These are phyloP conservation scores for Cercospora brassicicola DNA, from an alignment of 2,329 filamentous ascomycete species.

Conservation along the genomic window DNA sequence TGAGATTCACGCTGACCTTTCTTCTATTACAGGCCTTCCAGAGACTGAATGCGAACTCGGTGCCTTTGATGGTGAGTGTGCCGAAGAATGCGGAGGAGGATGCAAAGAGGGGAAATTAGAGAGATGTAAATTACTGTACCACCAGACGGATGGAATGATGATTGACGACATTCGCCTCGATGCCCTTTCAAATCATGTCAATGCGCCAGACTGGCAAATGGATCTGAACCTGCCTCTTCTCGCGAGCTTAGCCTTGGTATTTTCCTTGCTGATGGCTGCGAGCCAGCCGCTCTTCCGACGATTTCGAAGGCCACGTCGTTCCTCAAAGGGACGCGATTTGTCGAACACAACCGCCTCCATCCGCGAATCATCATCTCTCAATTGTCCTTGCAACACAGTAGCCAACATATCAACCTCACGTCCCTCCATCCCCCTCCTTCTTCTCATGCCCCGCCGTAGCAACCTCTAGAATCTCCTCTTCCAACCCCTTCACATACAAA, in stretches of 20 bases:
- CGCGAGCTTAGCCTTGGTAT: not conserved
- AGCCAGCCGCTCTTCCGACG: not conserved
- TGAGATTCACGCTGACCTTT: conserved; percentile 7
- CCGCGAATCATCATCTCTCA: not conserved
- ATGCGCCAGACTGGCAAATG: not conserved
- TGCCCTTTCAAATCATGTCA: not conserved
- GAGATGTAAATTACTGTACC: not conserved
- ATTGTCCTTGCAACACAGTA: not conserved
- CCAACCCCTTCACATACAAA: conserved; percentile 70
- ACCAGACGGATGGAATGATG: not conserved
- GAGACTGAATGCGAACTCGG: conserved; percentile 53
- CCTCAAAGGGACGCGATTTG: not conserved
- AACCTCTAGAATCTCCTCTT: conserved; percentile 75
- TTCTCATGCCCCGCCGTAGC: conserved; percentile 75
- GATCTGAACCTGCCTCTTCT: not conserved
- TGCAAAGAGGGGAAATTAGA: conserved; percentile 49
- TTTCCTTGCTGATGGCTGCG: not conserved
- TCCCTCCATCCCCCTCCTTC: not conserved
- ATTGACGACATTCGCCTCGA: not conserved
- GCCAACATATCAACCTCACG: not conserved
- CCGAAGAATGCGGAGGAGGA: conserved; percentile 57
- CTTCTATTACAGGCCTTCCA: conserved; percentile 50
- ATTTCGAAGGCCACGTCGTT: not conserved
- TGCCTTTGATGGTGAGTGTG: conserved; percentile 54
- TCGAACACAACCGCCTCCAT: not conserved